Base-by-base conservation (phyloP, 192 early-diverging fungal species). In the Mortierella claussenii region DNA sequence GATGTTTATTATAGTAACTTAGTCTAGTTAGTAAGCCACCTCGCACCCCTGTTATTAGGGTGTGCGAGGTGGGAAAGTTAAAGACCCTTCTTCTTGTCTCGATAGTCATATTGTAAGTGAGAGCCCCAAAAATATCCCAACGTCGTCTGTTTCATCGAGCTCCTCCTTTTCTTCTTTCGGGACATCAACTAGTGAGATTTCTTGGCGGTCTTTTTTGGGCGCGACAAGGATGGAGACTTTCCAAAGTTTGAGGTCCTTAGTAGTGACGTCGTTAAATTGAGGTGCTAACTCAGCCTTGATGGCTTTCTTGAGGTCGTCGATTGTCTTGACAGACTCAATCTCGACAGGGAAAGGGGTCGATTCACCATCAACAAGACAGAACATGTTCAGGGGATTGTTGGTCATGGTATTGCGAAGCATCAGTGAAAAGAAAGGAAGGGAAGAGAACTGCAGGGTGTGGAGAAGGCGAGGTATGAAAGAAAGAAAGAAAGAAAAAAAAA, bases 321-420 rank as follows among this genome's bases (percentile, higher is more conserved):
- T 20, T 32, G 62, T 55, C 37, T 59, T 33, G 7, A 6, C 26
- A 13, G 37, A 42, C 34, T 42, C 48, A 13, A 54, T 53, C 21
- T 55, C 32, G 51, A 78, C 54, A 56, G 48, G 17, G 48, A 78
- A 78, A 23, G 60, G 15, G 15, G 69, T 32, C 12, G 33, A 2
- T 9, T 73, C 45, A 26, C 69, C 60, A 64, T 73, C 46, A 36
- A 57, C 60, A 64, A 73, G 69, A 56, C 69, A 73, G 33, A 64
- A 64, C 6, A 64, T 13, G 27, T 12, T 73, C 26, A 58, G 17
- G 20, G 24, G 36, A 20, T 11, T 61, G 13, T 50, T 23, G 48
- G 45, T 61, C 60, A 61, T 61, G 20, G 60, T 61, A 34, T 61
- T 61, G 60, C 10, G 60, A 61, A 61, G 60, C 47, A 62, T 62